Conservation (phyloP, 2,329 filamentous ascomycete species). For the Colletotrichum acutatum region DNA sequence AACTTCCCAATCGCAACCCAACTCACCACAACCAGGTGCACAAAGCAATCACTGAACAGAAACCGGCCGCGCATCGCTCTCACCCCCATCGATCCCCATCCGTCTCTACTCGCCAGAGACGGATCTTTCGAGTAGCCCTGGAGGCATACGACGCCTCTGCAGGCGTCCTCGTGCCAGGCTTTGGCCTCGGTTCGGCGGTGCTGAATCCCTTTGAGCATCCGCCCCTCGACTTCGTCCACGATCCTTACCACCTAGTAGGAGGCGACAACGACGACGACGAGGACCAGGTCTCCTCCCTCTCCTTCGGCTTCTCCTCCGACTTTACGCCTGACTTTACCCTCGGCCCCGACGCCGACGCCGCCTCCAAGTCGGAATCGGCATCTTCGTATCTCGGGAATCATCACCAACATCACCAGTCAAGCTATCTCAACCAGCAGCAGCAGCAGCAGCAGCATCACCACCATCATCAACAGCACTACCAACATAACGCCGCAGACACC, state of each 20-base stretch:
- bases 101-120: constrained; percentile 38
- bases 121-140: constrained; percentile 44
- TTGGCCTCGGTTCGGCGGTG: constrained; percentile 46
- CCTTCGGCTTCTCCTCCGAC: constrained; percentile 39
- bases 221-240: constrained; percentile 30
- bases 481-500: constrained; percentile 39
- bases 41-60: constrained; percentile 4
- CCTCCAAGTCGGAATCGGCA: constrained; percentile 3
- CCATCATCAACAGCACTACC: constrained; percentile 43
- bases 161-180: constrained; percentile 47
- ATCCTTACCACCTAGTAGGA: constrained; percentile 24
- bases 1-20: neutral
- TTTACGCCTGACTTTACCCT: constrained; percentile 22
- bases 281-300: constrained; percentile 37
- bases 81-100: neutral
- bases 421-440: neutral
- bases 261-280: constrained; percentile 19
- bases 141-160: constrained; percentile 47
- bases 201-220: constrained; percentile 38
- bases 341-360: constrained; percentile 5
- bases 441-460: neutral
- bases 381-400: constrained; percentile 28
- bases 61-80: neutral
- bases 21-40: constrained; percentile 17
- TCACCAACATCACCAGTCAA: constrained; percentile 40